These are phyloP conservation scores for Mimosa pudica DNA, from an alignment of 306 rosid species.

Conservation along the genomic window DNA sequence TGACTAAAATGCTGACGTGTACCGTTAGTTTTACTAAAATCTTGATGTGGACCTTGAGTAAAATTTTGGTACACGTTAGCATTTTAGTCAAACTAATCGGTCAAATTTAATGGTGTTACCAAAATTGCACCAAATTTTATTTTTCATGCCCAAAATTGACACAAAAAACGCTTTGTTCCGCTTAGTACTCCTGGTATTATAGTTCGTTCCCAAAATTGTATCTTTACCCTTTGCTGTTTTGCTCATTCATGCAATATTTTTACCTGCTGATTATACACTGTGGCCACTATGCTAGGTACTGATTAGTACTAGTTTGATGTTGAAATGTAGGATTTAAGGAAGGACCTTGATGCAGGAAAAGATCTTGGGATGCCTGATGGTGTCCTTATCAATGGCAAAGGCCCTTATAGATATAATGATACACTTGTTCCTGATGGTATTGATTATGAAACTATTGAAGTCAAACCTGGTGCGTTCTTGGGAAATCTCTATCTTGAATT, in stretches of 20 bases:
- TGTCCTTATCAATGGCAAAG: constrained; percentile 97
- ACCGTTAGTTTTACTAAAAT: no score
- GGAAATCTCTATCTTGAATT: constrained; percentile 15
- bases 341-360: constrained; percentile 79
- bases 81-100: no score
- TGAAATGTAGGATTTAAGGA: constrained; percentile 75
- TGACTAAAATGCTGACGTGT: no score
- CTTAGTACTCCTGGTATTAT: no score
- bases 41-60: no score
- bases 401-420: constrained; percentile 81
- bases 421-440: constrained; percentile 89
- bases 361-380: constrained; percentile 96
- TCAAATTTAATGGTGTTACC: no score
- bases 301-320: constrained; percentile 17
- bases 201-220: no score
- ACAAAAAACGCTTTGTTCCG: no score
- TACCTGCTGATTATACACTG: not conserved
- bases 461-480: constrained; percentile 67
- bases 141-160: no score
- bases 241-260: not conserved
- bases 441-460: constrained; percentile 70
- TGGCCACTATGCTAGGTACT: not conserved
- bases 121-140: no score
- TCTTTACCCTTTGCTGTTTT: not conserved
- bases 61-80: no score